Percentiles rank a stretch among this genome's conserved stretches.
Evolutionary conservation across 441 rosid genomes (phyloP).

Genomic region (Brassica hybrid): DNA sequence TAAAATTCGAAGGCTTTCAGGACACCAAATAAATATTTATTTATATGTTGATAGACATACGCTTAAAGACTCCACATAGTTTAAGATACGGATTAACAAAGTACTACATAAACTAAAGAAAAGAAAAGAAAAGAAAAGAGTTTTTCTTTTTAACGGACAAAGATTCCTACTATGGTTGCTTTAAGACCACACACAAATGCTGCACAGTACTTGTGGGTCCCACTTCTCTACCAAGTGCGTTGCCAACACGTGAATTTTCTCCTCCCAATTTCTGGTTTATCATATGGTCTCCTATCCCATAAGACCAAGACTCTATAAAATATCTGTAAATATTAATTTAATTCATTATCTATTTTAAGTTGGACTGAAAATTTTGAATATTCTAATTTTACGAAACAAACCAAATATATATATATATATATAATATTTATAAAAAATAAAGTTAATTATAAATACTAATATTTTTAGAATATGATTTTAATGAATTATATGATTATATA

Average conservation of each 20-base stretch:
- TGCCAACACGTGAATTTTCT: conserved; percentile 51
- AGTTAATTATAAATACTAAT: too few relatives aligned
- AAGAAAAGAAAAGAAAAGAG: neutral
- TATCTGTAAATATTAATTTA: too few relatives aligned
- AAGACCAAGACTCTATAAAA: too few relatives aligned
- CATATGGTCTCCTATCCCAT: conserved; percentile 6
- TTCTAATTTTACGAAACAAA: too few relatives aligned
- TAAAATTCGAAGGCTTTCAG: conserved; percentile 30
- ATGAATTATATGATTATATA: too few relatives aligned
- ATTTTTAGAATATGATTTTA: too few relatives aligned
- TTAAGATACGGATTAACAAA: neutral
- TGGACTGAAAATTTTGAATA: too few relatives aligned
- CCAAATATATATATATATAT: too few relatives aligned
- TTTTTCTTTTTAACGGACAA: conserved; percentile 54
- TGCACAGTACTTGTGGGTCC: conserved; percentile 59
- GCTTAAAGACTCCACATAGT: too few relatives aligned
- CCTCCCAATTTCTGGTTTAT: neutral
- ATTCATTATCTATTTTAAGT: too few relatives aligned
- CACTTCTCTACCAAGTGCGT: conserved; percentile 43
- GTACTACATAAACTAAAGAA: too few relatives aligned
- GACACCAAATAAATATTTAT: conserved; percentile 12
- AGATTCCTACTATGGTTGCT: conserved; percentile 69
- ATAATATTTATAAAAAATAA: too few relatives aligned
- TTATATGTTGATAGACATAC: neutral
- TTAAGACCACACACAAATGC: conserved; percentile 61